A percentile compares a stretch with the other conserved stretches of the same genome.
Evolutionary conservation across 768 basidiomycete species (phyloP).

Genomic region (Xerocomellus intermedius): DNA sequence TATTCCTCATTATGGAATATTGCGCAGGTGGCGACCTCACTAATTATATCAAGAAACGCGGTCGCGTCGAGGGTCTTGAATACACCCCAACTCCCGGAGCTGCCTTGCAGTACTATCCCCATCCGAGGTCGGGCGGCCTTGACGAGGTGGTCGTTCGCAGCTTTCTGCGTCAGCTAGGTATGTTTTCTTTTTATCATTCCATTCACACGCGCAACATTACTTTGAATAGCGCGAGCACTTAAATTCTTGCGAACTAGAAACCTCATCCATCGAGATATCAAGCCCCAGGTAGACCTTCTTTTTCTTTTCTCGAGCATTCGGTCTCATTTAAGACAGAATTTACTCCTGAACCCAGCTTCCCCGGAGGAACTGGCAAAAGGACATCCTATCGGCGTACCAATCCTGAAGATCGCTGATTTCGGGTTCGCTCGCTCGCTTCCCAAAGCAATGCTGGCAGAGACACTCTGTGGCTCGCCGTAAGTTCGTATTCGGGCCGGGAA

Average conservation of each 20-base stretch:
- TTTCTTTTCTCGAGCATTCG: background rate
- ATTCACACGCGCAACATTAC: background rate
- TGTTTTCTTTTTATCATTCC: conserved; percentile 18
- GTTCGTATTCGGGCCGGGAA: conserved; percentile 30
- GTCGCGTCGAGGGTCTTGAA: conserved; percentile 85
- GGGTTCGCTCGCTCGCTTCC: conserved; percentile 94
- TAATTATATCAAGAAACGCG: conserved; percentile 97
- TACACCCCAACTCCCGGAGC: conserved; percentile 70
- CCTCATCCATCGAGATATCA: conserved; percentile 95
- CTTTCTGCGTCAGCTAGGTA: conserved; percentile 88
- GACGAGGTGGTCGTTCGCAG: conserved; percentile 89
- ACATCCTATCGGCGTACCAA: conserved; percentile 88
- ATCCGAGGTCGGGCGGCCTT: conserved; percentile 87
- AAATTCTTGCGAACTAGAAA: conserved; percentile 88
- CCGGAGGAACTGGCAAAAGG: conserved; percentile 79
- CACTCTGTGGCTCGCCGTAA: conserved; percentile 94
- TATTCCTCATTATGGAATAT: conserved; percentile 97
- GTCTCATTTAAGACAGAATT: conserved; percentile 56
- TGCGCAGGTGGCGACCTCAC: conserved; percentile 96
- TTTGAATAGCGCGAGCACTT: conserved; percentile 73
- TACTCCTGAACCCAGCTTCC: conserved; percentile 82
- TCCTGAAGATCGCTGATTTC: conserved; percentile 97
- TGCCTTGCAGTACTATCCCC: conserved; percentile 81
- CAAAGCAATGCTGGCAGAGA: conserved; percentile 93
- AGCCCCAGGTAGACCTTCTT: conserved; percentile 66